phyloP scores from a whole-genome alignment of 2,329 filamentous ascomycete species.

The Uncinocarpus reesii region DNA sequence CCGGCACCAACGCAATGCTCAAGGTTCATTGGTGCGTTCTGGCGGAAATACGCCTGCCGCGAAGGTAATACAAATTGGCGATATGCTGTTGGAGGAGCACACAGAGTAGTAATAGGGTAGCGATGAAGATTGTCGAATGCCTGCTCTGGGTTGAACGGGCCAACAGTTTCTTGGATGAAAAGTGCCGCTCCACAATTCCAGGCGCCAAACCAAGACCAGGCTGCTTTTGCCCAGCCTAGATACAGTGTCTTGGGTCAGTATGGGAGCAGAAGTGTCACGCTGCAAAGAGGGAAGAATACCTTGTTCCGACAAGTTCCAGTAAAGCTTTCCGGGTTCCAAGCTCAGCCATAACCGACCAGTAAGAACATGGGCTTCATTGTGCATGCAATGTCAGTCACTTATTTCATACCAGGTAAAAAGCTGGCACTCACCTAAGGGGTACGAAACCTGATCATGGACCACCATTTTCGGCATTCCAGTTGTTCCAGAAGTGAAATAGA shows the following conservation, averaged over 20 bases:
- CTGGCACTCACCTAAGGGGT: constrained; percentile 25
- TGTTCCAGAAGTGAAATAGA: constrained; percentile 36
- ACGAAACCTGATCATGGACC: constrained; percentile 34
- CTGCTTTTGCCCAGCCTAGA: constrained; percentile 34
- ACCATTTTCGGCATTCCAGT: constrained; percentile 37
- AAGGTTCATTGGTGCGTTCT: constrained; percentile 24
- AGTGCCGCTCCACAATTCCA: constrained; percentile 36
- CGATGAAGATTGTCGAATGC: constrained; percentile 28
- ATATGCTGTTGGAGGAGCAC: constrained; percentile 35
- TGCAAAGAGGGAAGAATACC: constrained; percentile 16
- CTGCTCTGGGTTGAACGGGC: constrained; percentile 25
- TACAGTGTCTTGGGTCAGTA: background rate
- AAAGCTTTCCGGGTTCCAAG: constrained; percentile 28
- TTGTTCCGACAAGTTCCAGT: constrained; percentile 36
- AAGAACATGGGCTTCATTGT: constrained; percentile 26
- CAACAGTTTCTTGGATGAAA: constrained; percentile 33
- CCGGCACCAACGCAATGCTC: constrained; percentile 33
- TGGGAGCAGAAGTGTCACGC: background rate
- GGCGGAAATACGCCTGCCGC: constrained; percentile 22
- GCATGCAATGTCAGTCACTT: background rate
- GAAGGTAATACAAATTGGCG: constrained; percentile 32
- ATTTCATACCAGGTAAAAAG: background rate
- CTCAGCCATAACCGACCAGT: constrained; percentile 33
- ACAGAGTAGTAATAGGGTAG: constrained; percentile 35
- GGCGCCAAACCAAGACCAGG: constrained; percentile 33